Evolutionary conservation across 768 basidiomycete genomes (phyloP), one percentile per base, ranked within the genome.

Genomic region (Sistotremastrum niveocremeum): DNA sequence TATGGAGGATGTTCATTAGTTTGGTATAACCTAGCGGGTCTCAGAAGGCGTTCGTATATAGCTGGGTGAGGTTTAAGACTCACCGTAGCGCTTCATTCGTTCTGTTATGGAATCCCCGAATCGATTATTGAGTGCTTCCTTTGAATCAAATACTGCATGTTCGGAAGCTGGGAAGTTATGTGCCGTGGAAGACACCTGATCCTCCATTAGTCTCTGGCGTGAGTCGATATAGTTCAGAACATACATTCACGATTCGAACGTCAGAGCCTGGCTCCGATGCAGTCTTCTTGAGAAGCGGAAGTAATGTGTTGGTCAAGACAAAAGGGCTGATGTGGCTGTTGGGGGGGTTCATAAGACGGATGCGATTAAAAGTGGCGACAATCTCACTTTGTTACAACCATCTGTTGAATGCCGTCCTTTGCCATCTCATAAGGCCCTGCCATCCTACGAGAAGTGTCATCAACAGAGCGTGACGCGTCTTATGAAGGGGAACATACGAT

Each of bases 241-340:
- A 37, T 48, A 79, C 79, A 46, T 73, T 69, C 7, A 81, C 65
- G 8, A 83, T 65, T 11, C 80, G 72, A 41, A 80, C 79, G 48
- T 82, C 81, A 0, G 75, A 66, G 28, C 61, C 60, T 0, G 66
- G 59, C 41, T 68, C 58, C 11, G 63, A 51, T 0, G 76, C 71
- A 1, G 81, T 81, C 44, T 62, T 58, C 37, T 60, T 61, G 41
- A 81, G 54, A 2, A 79, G 55, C 2, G 79, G 74, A 35, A 79
- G 63, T 5, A 81, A 65, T 3, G 68, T 65, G 20, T 65, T 58
- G 6, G 76, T 79, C 49, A 81, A 69, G 9, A 72, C 66, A 46
- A 76, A 56, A 57, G 77, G 77, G 61, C 75, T 45, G 60, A 82
- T 50, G 62, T 74, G 62, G 59, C 74, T 60, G 58, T 52, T 28